Evolutionary conservation across 2,329 filamentous ascomycete species (phyloP), one percentile per base, ranked within the genome.

Genomic region (Lecanicillium sp.): DNA sequence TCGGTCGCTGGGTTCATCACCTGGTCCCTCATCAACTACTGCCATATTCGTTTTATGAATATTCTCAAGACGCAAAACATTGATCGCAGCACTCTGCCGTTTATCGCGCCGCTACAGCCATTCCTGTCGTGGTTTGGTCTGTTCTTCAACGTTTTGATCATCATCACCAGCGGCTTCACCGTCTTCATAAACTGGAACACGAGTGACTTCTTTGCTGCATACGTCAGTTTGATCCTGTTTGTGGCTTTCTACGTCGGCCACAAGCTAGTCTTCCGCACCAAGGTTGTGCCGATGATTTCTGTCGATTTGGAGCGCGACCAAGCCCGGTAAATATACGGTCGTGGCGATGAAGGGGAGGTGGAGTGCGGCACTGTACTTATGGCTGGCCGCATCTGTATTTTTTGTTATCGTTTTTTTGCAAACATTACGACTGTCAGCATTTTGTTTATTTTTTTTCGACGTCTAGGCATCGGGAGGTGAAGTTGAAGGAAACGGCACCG

Each of bases 1-100:
- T 78, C 81, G 44, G 80, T 84, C 6, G 81, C 81, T 4, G 83
- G 82, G 5, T 81, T 87, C 62, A 84, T 87, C 55, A 79, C 75
- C 30, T 89, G 85, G 84, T 73, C 77, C 6, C 79, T 79, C 59
- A 86, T 86, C 63, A 77, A 71, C 60, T 57, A 73, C 41, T 84
- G 79, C 59, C 81, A 86, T 62, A 67, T 87, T 48, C 74, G 74
- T 9, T 86, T 87, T 65, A 79, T 81, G 72, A 70, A 73, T n/a
- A 78, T 74, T 8, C 69, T 86, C 44, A 60, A 65, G 35, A 69
- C 67, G 1, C 80, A 81, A 52, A 71, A 73, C 48, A 75, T 87
- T 21, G 67, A 75, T 21, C 78, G 82, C 17, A 67, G 69, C 27
- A 63, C 67, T 4, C 69, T 87, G 14, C 80, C 81, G 0, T 87